A percentile compares a stretch with the other conserved stretches of the same genome.
These are phyloP conservation scores for Coemansia sp. DNA, from an alignment of 371 early-diverging fungal genomes.

Conservation along the genomic window DNA sequence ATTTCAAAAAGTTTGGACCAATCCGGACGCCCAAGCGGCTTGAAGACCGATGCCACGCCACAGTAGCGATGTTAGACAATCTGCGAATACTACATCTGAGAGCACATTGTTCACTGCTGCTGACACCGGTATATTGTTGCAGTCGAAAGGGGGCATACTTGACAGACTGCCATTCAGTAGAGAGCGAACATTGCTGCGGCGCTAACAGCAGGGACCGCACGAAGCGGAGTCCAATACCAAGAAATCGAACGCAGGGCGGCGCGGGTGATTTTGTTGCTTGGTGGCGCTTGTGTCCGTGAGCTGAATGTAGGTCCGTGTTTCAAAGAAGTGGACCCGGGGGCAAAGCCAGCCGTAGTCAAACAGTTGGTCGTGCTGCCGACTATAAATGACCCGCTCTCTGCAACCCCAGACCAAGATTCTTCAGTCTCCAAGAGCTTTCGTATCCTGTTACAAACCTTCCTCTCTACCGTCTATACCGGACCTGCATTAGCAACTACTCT, in stretches of 20 bases:
- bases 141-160: not conserved
- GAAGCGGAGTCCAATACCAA: not conserved
- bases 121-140: not conserved
- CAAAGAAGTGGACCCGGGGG: no score
- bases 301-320: not conserved
- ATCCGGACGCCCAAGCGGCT: not conserved
- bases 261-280: not conserved
- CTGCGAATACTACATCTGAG: not conserved
- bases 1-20: not conserved
- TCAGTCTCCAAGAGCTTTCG: not conserved
- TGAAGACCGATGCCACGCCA: conserved; percentile 1
- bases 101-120: not conserved
- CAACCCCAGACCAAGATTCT: not conserved
- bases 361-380: not conserved
- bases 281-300: not conserved
- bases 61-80: not conserved
- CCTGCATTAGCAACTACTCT: not conserved
- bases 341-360: not conserved
- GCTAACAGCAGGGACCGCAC: not conserved
- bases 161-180: not conserved
- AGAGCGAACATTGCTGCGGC: not conserved
- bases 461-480: not conserved
- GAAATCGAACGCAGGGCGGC: not conserved
- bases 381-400: not conserved
- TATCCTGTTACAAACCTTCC: not conserved